phyloP scores from a whole-genome alignment of 1,284 basidiomycete genomes.

The Irpex sp. region DNA sequence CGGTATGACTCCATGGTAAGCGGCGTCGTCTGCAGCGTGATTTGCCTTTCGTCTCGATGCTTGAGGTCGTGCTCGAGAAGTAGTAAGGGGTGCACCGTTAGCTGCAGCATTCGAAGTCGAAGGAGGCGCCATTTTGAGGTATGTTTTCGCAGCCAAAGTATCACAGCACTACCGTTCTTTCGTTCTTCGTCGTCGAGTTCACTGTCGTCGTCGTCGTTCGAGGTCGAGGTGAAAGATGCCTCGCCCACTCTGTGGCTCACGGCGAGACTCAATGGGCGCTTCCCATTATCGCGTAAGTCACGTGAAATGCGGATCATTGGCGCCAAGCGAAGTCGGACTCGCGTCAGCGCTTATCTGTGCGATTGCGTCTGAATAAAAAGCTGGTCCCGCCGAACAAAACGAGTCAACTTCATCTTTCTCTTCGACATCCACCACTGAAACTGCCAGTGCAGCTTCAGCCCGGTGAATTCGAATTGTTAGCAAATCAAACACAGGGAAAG shows the following conservation, averaged over 20 bases:
- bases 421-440: conserved; percentile 10
- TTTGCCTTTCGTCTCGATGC: conserved; percentile 23
- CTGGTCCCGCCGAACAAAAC: not conserved
- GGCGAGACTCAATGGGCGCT: not conserved
- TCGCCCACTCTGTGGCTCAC: not conserved
- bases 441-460: conserved; percentile 15
- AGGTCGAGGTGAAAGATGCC: not conserved
- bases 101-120: not conserved
- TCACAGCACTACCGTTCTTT: not conserved
- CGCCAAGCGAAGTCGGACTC: not conserved
- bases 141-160: not conserved
- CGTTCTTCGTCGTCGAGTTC: not conserved
- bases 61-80: conserved; percentile 15
- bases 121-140: not conserved
- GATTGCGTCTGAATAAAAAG: not conserved
- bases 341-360: too few relatives aligned
- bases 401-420: not conserved
- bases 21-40: conserved; percentile 26
- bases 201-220: not conserved
- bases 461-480: conserved; percentile 1
- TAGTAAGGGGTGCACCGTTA: not conserved
- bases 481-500: conserved; percentile 6
- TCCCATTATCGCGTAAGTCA: not conserved
- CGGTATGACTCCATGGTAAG: conserved; percentile 23
- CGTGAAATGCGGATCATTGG: not conserved